Percentiles rank a stretch among this genome's conserved stretches.
Conservation (phyloP, 176 grass and related monocot genomes). For the Cenchrus purpureus region DNA sequence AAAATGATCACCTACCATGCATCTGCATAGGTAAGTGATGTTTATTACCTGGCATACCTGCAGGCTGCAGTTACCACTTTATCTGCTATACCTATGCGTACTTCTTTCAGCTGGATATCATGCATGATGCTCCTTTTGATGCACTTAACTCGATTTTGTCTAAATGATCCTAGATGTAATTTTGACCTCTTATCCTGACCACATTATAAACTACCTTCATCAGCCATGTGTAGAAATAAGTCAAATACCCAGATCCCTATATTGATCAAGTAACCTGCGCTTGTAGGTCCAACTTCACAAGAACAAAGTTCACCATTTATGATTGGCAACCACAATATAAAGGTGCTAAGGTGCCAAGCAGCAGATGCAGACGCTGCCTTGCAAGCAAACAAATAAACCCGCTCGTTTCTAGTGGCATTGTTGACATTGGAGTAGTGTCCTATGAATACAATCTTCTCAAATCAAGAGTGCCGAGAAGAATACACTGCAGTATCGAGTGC, state of each 20-base stretch:
- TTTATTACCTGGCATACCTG: background rate
- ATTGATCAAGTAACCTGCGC: background rate
- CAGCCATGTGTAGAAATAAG: background rate
- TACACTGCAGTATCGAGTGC: slow-evolving; percentile 56
- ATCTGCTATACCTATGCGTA: background rate
- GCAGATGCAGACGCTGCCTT: slow-evolving; percentile 39
- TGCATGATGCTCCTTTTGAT: background rate
- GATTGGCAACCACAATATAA: slow-evolving; percentile 38
- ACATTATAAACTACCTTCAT: background rate
- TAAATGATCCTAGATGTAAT: background rate
- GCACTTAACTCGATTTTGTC: background rate
- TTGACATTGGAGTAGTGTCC: slow-evolving; percentile 52
- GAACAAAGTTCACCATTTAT: slow-evolving; percentile 63
- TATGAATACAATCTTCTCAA: slow-evolving; percentile 63
- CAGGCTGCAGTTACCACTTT: background rate
- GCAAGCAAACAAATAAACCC: slow-evolving; percentile 55
- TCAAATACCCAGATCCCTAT: background rate
- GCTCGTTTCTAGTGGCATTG: slow-evolving; percentile 34
- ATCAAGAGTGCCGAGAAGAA: slow-evolving; percentile 57
- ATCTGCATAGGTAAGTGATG: background rate
- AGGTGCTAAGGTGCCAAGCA: slow-evolving; percentile 52
- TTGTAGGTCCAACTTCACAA: slow-evolving; percentile 61
- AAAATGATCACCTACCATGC: background rate
- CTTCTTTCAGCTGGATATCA: background rate
- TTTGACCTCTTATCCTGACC: background rate